Percentiles rank a stretch among this genome's conserved stretches.
These are phyloP conservation scores for Leptodontidium sp. DNA, from an alignment of 2,329 filamentous ascomycete species.

Conservation along the genomic window DNA sequence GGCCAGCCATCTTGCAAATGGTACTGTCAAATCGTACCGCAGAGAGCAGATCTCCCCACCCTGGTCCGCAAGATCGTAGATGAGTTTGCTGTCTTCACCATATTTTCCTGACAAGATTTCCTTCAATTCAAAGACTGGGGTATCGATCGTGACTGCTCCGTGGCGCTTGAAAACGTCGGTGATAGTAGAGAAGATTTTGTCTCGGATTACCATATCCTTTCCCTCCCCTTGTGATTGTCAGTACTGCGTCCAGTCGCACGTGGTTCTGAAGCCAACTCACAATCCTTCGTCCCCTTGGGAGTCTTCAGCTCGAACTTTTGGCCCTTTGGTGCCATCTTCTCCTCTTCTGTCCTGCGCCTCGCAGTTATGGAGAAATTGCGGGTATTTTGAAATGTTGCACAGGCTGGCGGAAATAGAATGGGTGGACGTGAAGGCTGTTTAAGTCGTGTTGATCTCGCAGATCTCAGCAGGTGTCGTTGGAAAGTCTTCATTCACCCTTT, in stretches of 20 bases:
- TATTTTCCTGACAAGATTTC: constrained; percentile 91
- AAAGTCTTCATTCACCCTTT: constrained; percentile 44
- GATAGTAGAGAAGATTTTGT: constrained; percentile 81
- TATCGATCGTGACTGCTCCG: constrained; percentile 82
- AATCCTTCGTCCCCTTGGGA: constrained; percentile 91
- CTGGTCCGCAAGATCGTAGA: constrained; percentile 89
- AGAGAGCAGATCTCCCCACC: constrained; percentile 86
- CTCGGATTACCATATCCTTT: constrained; percentile 80
- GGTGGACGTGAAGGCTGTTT: constrained; percentile 21
- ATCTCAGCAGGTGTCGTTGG: constrained; percentile 39
- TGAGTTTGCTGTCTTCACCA: constrained; percentile 90
- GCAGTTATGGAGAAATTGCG: constrained; percentile 38
- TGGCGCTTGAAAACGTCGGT: constrained; percentile 84
- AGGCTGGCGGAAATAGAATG: constrained; percentile 27
- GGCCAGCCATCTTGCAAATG: constrained; percentile 90
- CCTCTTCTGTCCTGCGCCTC: constrained; percentile 33
- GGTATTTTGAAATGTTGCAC: constrained; percentile 30
- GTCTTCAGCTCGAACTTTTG: constrained; percentile 78
- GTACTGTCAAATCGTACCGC: constrained; percentile 87
- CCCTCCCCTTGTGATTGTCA: constrained; percentile 63
- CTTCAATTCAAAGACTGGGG: constrained; percentile 84
- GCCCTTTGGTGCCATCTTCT: constrained; percentile 50
- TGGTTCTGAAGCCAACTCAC: constrained; percentile 49
- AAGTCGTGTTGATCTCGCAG: constrained; percentile 44
- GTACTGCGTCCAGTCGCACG: constrained; percentile 23